These are phyloP conservation scores for Plectosphaerella plurivora DNA, from an alignment of 2,329 filamentous ascomycete genomes.

Conservation along the genomic window DNA sequence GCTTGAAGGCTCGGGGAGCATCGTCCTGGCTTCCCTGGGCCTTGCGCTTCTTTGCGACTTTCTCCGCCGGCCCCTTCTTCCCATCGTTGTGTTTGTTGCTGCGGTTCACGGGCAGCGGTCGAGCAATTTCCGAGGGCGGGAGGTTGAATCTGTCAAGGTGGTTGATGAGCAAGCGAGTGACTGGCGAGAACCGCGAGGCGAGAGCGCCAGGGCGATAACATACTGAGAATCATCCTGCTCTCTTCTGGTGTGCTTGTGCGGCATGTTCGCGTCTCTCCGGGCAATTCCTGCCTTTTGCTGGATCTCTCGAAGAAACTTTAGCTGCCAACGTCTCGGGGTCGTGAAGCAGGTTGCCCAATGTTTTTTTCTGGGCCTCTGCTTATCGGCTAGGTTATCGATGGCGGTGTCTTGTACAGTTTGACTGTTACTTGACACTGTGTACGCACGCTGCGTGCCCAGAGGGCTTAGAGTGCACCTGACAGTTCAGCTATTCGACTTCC, in stretches of 20 bases:
- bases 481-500: too few species aligned
- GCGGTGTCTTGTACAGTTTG: too few species aligned
- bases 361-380: not conserved
- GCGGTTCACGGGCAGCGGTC: slow-evolving; percentile 42
- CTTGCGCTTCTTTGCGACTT: slow-evolving; percentile 33
- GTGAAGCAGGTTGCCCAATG: too few species aligned
- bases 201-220: slow-evolving; percentile 13
- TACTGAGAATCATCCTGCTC: slow-evolving; percentile 52
- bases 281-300: too few species aligned
- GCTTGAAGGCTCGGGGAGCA: slow-evolving; percentile 81
- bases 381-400: too few species aligned
- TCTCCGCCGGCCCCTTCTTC: slow-evolving; percentile 19
- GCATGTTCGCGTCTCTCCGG: slow-evolving; percentile 49
- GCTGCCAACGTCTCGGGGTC: not conserved
- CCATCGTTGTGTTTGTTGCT: slow-evolving; percentile 21
- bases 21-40: slow-evolving; percentile 61
- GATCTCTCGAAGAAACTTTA: too few species aligned
- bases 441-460: too few species aligned
- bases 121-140: slow-evolving; percentile 43
- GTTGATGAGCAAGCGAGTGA: not conserved
- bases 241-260: slow-evolving; percentile 79
- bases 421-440: too few species aligned
- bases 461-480: too few species aligned
- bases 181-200: not conserved
- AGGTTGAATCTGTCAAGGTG: slow-evolving; percentile 40